Base-by-base conservation (phyloP, 495 filamentous ascomycete species). In the Saxophila tyrrhenica region DNA sequence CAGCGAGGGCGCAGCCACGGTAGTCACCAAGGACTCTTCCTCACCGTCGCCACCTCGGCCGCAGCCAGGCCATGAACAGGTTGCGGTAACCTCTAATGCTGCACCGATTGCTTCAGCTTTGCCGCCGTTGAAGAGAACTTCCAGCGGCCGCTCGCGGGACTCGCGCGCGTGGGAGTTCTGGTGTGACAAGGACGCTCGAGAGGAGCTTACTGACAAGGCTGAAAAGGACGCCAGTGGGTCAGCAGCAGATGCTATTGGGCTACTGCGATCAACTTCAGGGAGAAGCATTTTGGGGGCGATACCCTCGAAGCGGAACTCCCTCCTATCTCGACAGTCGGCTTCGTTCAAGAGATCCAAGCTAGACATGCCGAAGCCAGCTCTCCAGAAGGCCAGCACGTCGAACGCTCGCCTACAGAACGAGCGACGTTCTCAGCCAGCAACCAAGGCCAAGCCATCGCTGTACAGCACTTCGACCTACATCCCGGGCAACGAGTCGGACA, bases 141-240 rank as follows among this genome's bases (percentile, higher is more conserved):
- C 63, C 20, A 64, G 80, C 56, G 88, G 89, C 24, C 78, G 89
- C 39, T 92, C 87, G 41, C 77, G 87, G 32, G 86, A 94, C 66
- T 81, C 86, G 16, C 79, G 85, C 25, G 84, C 82, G 29, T 95
- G 89, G 89, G 85, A 92, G 65, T 84, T 84, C 55, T 83, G 80
- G 69, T 85, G 83, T 64, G 86, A 87, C 61, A 78, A 76, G 8
- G 82, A 87, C 53, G 82, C 78, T 50, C 77, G 81, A 62, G 82
- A 84, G 65, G 79, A 84, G 42, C 67, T 94, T 42, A 85, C 80
- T 8, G 77, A 76, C 3, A 83, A 84, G 56, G 82, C 84, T 11
- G 79, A 89, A 71, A 75, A 83, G 65, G 78, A 87, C 65, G 78
- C 83, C 43, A 81, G 72, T 44, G 84, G 81, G 13, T 87, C 85